phyloP scores from a whole-genome alignment of 345 rosid genomes.

The Fremontodendron californicum region DNA sequence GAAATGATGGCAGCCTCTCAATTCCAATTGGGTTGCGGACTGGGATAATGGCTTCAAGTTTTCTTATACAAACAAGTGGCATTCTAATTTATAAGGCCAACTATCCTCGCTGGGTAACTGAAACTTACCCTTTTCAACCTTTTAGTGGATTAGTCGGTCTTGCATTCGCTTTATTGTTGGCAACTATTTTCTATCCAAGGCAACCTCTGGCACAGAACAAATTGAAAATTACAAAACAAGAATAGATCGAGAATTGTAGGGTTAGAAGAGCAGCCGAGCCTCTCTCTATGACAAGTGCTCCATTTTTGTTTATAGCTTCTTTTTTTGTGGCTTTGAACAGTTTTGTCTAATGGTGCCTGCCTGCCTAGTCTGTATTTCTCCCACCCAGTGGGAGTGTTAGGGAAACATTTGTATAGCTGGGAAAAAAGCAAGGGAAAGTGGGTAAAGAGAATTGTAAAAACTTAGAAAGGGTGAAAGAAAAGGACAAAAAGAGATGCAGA shows the following conservation, averaged over 20 bases:
- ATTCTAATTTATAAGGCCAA: conserved; percentile 40
- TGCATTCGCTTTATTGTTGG: conserved; percentile 46
- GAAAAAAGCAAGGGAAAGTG: background rate
- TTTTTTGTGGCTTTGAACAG: background rate
- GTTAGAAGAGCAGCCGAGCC: background rate
- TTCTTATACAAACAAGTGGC: conserved; percentile 59
- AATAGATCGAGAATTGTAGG: background rate
- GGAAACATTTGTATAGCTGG: background rate
- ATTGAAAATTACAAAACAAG: background rate
- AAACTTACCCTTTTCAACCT: conserved; percentile 67
- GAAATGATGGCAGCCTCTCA: conserved; percentile 8
- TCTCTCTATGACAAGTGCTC: background rate
- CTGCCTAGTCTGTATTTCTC: background rate
- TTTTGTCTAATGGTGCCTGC: background rate
- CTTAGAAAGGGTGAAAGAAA: background rate
- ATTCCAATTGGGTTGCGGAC: conserved; percentile 37
- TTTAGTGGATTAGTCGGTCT: conserved; percentile 77
- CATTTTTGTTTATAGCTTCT: conserved; percentile 1
- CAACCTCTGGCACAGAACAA: conserved; percentile 22
- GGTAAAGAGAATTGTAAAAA: background rate
- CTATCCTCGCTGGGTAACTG: conserved; percentile 59
- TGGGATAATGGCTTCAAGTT: conserved; percentile 66
- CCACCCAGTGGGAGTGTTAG: background rate
- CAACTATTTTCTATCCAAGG: conserved; percentile 59
- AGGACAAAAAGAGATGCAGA: background rate